Evolutionary conservation across 1,284 basidiomycete genomes (phyloP).

Genomic region (Sanghuangporus baumii): DNA sequence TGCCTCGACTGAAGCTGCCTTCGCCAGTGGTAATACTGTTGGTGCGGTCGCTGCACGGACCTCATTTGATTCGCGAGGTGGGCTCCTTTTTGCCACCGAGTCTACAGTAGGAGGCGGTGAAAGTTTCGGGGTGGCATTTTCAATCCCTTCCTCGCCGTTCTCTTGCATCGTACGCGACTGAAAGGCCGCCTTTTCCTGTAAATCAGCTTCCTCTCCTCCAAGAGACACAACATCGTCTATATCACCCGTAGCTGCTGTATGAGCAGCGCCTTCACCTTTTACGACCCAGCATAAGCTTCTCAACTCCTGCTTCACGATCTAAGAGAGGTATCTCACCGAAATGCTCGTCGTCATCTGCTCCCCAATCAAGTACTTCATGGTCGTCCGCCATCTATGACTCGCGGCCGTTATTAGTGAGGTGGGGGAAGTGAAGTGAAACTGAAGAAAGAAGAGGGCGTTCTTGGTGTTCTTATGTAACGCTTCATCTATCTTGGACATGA

Average conservation of each 20-base stretch:
- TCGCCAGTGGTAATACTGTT: not conserved
- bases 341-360: conserved; percentile 60
- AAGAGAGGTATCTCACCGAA: conserved; percentile 18
- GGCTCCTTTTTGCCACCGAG: not conserved
- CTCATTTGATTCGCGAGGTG: conserved; percentile 1
- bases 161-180: conserved; percentile 26
- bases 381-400: conserved; percentile 56
- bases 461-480: not conserved
- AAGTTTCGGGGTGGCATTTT: conserved; percentile 3
- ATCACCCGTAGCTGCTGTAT: conserved; percentile 35
- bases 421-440: not conserved
- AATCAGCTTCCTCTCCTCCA: conserved; percentile 64
- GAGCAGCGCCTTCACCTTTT: conserved; percentile 20
- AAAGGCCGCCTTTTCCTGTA: conserved; percentile 33
- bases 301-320: conserved; percentile 1
- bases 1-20: not conserved
- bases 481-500: not conserved
- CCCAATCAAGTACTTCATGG: conserved; percentile 67
- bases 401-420: not conserved
- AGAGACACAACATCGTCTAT: conserved; percentile 66
- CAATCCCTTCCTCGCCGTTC: conserved; percentile 8
- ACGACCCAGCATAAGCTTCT: not conserved
- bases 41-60: not conserved
- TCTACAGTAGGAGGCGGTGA: not conserved
- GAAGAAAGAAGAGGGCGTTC: not conserved